Percentiles rank a stretch among this genome's conserved stretches.
These are phyloP conservation scores for Neofusicoccum cordaticola DNA, from an alignment of 2,329 filamentous ascomycete species.

Conservation along the genomic window DNA sequence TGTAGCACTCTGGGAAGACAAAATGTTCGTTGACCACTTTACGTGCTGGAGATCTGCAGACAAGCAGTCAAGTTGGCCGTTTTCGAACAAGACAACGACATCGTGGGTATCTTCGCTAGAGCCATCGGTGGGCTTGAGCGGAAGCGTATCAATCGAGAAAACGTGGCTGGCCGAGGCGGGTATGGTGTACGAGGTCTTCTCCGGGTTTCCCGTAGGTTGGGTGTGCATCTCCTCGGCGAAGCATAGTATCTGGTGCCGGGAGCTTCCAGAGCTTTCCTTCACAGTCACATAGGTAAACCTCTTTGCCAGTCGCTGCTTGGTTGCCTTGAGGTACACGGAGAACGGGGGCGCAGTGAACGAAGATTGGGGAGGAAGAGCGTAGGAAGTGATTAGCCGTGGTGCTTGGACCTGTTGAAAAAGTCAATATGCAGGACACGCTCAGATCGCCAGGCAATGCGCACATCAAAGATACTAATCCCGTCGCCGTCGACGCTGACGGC, in stretches of 20 bases:
- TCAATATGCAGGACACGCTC: conserved; percentile 19
- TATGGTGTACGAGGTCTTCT: conserved; percentile 31
- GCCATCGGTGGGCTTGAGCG: conserved; percentile 24
- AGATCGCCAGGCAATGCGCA: conserved; percentile 30
- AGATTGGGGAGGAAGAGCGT: conserved; percentile 60
- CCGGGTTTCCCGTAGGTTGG: conserved; percentile 31
- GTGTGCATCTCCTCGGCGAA: conserved; percentile 51
- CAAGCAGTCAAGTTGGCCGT: conserved; percentile 61
- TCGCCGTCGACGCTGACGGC: conserved; percentile 60
- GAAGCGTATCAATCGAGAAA: conserved; percentile 32
- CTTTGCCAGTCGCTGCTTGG: conserved; percentile 42
- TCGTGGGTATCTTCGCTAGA: conserved; percentile 34
- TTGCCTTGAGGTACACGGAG: conserved; percentile 54
- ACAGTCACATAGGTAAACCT: conserved; percentile 58
- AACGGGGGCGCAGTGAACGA: conserved; percentile 57
- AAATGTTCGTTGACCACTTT: conserved; percentile 30
- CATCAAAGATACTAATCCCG: conserved; percentile 62
- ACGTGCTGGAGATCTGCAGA: conserved; percentile 50
- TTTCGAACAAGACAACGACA: conserved; percentile 57
- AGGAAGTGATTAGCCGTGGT: conserved; percentile 58
- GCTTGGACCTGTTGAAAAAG: conserved; percentile 52
- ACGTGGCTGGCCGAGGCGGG: conserved; percentile 26
- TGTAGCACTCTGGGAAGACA: conserved; percentile 18
- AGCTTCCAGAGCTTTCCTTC: conserved; percentile 43
- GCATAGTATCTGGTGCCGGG: conserved; percentile 52